These are phyloP conservation scores for Colletotrichum lupini DNA, from an alignment of 2,329 filamentous ascomycete species.

Conservation along the genomic window DNA sequence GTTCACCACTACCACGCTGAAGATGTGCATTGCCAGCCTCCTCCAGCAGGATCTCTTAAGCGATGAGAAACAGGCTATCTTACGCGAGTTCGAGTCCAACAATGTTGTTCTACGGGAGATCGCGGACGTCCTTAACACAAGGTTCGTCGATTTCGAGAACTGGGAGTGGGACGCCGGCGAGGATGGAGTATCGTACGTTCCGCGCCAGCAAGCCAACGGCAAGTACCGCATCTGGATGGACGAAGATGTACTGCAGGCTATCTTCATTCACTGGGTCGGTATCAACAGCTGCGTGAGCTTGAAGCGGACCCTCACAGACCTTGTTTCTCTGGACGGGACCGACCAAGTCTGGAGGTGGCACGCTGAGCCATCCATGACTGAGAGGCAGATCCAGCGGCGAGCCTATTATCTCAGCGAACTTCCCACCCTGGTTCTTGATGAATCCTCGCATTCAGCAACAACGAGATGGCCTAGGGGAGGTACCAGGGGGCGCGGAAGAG, in stretches of 20 bases:
- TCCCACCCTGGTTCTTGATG: too few relatives aligned
- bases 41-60: slow-evolving; percentile 56
- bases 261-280: slow-evolving; percentile 63
- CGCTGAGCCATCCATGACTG: neutral
- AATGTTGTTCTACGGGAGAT: slow-evolving; percentile 57
- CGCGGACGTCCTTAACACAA: slow-evolving; percentile 64
- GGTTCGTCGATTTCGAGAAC: slow-evolving; percentile 53
- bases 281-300: slow-evolving; percentile 58
- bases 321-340: slow-evolving; percentile 41
- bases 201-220: slow-evolving; percentile 60
- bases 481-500: neutral
- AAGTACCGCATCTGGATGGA: slow-evolving; percentile 63
- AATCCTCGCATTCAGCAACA: neutral
- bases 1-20: slow-evolving; percentile 48
- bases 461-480: too few relatives aligned
- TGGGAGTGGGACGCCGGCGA: slow-evolving; percentile 58
- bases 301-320: slow-evolving; percentile 48
- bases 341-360: slow-evolving; percentile 41
- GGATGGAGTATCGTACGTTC: slow-evolving; percentile 50
- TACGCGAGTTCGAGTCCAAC: slow-evolving; percentile 56
- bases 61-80: slow-evolving; percentile 52
- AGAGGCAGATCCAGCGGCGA: slow-evolving; percentile 35
- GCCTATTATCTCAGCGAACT: slow-evolving; percentile 51
- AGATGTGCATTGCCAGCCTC: slow-evolving; percentile 55
- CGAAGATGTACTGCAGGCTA: slow-evolving; percentile 61